phyloP scores from a whole-genome alignment of 2,329 filamentous ascomycete genomes.

The Scopulariopsis brevicaulis region DNA sequence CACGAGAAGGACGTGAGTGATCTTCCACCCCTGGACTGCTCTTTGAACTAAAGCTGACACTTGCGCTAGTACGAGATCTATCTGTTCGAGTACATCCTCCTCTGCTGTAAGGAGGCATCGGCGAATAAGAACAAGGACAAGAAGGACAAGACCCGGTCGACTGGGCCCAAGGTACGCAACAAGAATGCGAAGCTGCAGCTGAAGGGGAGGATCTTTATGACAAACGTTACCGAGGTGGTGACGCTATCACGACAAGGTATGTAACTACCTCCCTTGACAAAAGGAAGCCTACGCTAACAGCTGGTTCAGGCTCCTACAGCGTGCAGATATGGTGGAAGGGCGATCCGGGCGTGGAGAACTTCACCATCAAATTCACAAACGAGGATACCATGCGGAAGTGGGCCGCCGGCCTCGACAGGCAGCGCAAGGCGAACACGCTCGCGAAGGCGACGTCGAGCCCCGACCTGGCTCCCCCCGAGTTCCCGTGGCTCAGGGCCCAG shows the following conservation, averaged over 20 bases:
- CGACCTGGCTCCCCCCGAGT: slow-evolving; percentile 54
- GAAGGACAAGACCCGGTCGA: slow-evolving; percentile 49
- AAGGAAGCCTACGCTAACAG: slow-evolving; percentile 14
- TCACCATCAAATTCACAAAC: slow-evolving; percentile 84
- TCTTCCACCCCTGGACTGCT: background rate
- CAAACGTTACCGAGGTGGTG: slow-evolving; percentile 92
- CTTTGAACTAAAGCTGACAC: slow-evolving; percentile 7
- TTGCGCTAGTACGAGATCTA: slow-evolving; percentile 83
- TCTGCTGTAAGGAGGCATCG: slow-evolving; percentile 93
- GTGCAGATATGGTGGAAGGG: slow-evolving; percentile 99
- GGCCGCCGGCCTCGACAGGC: slow-evolving; percentile 67
- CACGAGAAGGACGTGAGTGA: slow-evolving; percentile 74
- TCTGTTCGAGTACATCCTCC: slow-evolving; percentile 86
- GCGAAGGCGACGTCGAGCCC: slow-evolving; percentile 29
- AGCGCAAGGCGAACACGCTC: slow-evolving; percentile 52
- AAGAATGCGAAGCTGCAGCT: slow-evolving; percentile 78
- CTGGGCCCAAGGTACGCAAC: slow-evolving; percentile 43
- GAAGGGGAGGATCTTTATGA: slow-evolving; percentile 98
- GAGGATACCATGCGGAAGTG: slow-evolving; percentile 93
- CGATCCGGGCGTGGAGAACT: slow-evolving; percentile 89
- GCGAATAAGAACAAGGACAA: slow-evolving; percentile 76
- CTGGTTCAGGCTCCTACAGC: slow-evolving; percentile 65
- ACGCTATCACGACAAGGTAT: slow-evolving; percentile 78
- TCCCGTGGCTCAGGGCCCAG: slow-evolving; percentile 66
- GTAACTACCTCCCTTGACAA: slow-evolving; percentile 14